Conservation (phyloP, 2,329 filamentous ascomycete genomes). For the Helotiales sp. region DNA sequence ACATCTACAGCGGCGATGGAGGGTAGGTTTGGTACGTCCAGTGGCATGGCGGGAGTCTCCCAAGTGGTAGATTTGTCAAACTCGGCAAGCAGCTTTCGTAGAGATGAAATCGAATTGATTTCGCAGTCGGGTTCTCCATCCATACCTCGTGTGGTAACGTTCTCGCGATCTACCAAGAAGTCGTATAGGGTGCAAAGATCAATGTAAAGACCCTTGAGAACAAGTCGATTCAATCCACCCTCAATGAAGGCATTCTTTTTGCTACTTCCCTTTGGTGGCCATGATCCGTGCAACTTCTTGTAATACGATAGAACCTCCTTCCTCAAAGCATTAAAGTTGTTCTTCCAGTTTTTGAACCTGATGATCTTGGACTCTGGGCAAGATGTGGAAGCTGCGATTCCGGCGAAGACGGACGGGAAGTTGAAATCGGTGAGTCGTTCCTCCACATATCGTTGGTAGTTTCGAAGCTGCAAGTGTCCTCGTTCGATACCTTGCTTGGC, state of each 20-base stretch:
- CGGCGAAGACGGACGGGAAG: slow-evolving; percentile 86
- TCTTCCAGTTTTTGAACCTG: slow-evolving; percentile 82
- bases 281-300: slow-evolving; percentile 65
- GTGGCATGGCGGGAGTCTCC: slow-evolving; percentile 87
- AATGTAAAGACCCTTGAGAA: slow-evolving; percentile 78
- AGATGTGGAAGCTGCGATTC: slow-evolving; percentile 81
- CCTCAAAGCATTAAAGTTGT: slow-evolving; percentile 72
- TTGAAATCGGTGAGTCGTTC: slow-evolving; percentile 82
- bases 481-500: slow-evolving; percentile 81
- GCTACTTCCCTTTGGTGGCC: slow-evolving; percentile 88
- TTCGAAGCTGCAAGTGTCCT: slow-evolving; percentile 76
- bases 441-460: slow-evolving; percentile 69
- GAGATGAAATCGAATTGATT: slow-evolving; percentile 45
- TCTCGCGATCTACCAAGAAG: slow-evolving; percentile 76
- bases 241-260: slow-evolving; percentile 91
- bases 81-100: slow-evolving; percentile 80
- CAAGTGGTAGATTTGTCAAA: slow-evolving; percentile 89
- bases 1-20: slow-evolving; percentile 64
- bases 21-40: slow-evolving; percentile 80
- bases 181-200: slow-evolving; percentile 90
- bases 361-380: slow-evolving; percentile 74
- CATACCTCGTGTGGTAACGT: slow-evolving; percentile 75
- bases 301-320: slow-evolving; percentile 63
- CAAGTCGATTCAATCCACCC: slow-evolving; percentile 80
- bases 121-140: slow-evolving; percentile 50